Evolutionary conservation across 768 basidiomycete species (phyloP).

Genomic region (Lactarius indigo): DNA sequence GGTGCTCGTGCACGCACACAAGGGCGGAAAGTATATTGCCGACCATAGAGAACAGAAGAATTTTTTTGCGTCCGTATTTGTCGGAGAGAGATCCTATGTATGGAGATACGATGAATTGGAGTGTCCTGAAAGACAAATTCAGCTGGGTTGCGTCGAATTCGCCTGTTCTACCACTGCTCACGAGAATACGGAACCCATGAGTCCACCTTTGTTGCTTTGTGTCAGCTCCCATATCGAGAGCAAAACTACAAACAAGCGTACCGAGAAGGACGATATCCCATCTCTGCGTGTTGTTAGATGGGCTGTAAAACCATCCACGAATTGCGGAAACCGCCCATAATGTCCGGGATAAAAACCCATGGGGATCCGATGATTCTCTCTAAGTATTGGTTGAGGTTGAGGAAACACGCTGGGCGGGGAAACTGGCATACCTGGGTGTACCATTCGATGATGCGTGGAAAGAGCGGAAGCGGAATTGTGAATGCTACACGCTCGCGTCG

Average conservation of each 20-base stretch:
- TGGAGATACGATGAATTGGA: slow-evolving; percentile 84
- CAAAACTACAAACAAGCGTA: slow-evolving; percentile 28
- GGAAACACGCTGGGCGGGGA: slow-evolving; percentile 2
- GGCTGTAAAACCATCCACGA: slow-evolving; percentile 61
- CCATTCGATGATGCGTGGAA: slow-evolving; percentile 97
- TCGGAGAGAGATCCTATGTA: slow-evolving; percentile 83
- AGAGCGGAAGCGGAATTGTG: slow-evolving; percentile 93
- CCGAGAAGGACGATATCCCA: slow-evolving; percentile 97
- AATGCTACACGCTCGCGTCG: slow-evolving; percentile 52
- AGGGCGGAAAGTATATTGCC: slow-evolving; percentile 91
- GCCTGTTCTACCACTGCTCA: slow-evolving; percentile 45
- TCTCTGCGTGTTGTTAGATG: slow-evolving; percentile 59
- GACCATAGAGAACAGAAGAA: slow-evolving; percentile 84
- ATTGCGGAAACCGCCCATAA: slow-evolving; percentile 62
- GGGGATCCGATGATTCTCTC: slow-evolving; percentile 68
- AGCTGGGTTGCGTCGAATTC: neutral
- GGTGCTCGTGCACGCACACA: slow-evolving; percentile 50
- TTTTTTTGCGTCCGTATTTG: slow-evolving; percentile 79
- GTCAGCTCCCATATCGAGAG: slow-evolving; percentile 1
- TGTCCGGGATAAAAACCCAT: slow-evolving; percentile 70
- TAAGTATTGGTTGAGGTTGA: slow-evolving; percentile 30
- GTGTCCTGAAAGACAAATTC: slow-evolving; percentile 44
- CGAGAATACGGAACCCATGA: slow-evolving; percentile 95
- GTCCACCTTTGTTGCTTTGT: slow-evolving; percentile 49
- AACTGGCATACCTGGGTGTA: slow-evolving; percentile 59